Evolutionary conservation across 768 basidiomycete genomes (phyloP), one percentile per base, ranked within the genome.

Genomic region (Inosperma sp.): DNA sequence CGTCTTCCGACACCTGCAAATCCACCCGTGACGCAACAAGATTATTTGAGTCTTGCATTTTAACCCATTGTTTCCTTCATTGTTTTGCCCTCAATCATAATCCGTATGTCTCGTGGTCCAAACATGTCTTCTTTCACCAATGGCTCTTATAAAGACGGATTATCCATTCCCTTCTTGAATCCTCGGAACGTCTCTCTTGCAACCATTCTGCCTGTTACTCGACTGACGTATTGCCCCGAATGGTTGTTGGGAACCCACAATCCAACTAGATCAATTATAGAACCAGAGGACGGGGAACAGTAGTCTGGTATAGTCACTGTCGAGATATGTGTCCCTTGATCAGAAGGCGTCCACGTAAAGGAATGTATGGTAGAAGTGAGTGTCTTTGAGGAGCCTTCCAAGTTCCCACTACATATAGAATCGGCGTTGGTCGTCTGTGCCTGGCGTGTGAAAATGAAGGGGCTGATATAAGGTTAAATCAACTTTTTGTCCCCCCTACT

Each of bases 31-130:
- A 77, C 76, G 35, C 84, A 88, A 58, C 73, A 81, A 40, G 90
- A 96, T 55, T 57, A 84, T 13, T 75, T 97, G n/a, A 79, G 84
- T 0, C 77, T 79, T 5, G 75, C 72, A 6, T 73, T 96, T 9
- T 82, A 91, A 57, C 88, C 92, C 1, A 84, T 97, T 41, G 88
- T 93, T 0, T 76, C 88, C 6, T 97, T 96, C 64, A 69, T 95
- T 37, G 92, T 97, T 2, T 73, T 97, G 2, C 76, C 81, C 4
- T 96, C 93, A 3, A 92, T 96, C 59, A 69, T 95, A 58, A 77
- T 83, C 47, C 90, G 88, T 89, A 65, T 59, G 84, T 52, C 53
- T 4, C 30, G 23, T 9, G 5, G 43, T 34, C n/a, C 19, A 35
- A 35, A 44, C 8, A 23, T 16, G 23, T 1, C 10, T n/a, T 40